Evolutionary conservation across 1,139 yeast species (phyloP).

Genomic region (Yamadazyma sp.): DNA sequence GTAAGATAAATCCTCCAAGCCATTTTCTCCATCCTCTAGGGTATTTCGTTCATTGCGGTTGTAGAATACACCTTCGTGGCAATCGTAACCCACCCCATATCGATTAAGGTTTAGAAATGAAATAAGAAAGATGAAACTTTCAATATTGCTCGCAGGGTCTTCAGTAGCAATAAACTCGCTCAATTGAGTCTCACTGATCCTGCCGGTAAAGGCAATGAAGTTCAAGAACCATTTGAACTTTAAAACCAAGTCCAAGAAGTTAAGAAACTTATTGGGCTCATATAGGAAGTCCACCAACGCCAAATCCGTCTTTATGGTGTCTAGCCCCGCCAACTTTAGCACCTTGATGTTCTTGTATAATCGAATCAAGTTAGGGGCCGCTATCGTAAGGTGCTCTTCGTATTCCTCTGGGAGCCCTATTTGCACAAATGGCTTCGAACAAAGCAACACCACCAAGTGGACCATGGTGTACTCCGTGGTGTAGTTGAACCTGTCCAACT

Average conservation of each 20-base stretch:
- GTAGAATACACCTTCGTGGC: slow-evolving; percentile 10
- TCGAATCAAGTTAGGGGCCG: slow-evolving; percentile 3
- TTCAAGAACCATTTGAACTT: slow-evolving; percentile 16
- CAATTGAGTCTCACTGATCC: slow-evolving; percentile 11
- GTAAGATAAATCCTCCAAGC: background rate
- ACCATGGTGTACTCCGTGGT: slow-evolving; percentile 10
- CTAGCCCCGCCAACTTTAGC: slow-evolving; percentile 4
- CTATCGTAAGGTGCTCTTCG: slow-evolving; percentile 1
- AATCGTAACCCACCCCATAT: slow-evolving; percentile 17
- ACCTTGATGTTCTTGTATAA: slow-evolving; percentile 5
- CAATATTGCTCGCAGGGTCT: slow-evolving; percentile 8
- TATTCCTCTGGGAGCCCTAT: slow-evolving; percentile 7
- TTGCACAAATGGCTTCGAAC: slow-evolving; percentile 13
- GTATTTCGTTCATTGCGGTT: no score
- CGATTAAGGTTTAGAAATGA: slow-evolving; percentile 11
- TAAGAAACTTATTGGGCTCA: slow-evolving; percentile 3
- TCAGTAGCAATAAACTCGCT: slow-evolving; percentile 3
- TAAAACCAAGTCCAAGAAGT: slow-evolving; percentile 10
- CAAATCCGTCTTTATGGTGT: slow-evolving; percentile 3
- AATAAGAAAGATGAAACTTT: slow-evolving; percentile 12
- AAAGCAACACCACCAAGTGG: slow-evolving; percentile 5
- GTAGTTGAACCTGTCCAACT: slow-evolving; percentile 6
- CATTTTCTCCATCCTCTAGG: background rate
- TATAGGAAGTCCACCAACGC: slow-evolving; percentile 1
- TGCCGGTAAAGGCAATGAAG: slow-evolving; percentile 13